These are phyloP conservation scores for Exutisphaerella laricina DNA, from an alignment of 2,329 filamentous ascomycete species.

Conservation along the genomic window DNA sequence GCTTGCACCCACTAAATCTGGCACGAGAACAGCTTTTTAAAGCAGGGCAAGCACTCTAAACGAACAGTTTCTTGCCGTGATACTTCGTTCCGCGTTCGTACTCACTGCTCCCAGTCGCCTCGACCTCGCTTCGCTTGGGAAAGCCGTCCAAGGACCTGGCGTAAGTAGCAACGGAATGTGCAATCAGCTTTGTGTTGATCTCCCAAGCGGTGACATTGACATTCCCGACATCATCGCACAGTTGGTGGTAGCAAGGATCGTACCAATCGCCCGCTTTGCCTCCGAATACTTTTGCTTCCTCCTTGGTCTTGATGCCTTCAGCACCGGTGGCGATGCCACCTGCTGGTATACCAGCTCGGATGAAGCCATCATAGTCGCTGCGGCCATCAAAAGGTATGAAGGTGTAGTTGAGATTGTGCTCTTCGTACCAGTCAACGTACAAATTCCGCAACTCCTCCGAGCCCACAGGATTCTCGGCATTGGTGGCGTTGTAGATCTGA, in stretches of 20 bases:
- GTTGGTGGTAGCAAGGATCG: slow-evolving; percentile 52
- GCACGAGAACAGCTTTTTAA: too few relatives aligned
- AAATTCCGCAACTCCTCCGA: slow-evolving; percentile 18
- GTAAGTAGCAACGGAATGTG: slow-evolving; percentile 66
- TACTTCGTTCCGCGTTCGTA: slow-evolving; percentile 19
- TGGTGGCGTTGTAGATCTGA: slow-evolving; percentile 48
- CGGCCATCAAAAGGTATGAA: slow-evolving; percentile 18
- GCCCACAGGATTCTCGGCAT: slow-evolving; percentile 12
- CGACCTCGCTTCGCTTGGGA: slow-evolving; percentile 20
- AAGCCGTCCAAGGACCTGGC: slow-evolving; percentile 61
- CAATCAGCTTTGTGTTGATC: slow-evolving; percentile 55
- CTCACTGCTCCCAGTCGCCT: background rate
- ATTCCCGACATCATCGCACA: slow-evolving; percentile 49
- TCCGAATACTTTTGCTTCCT: slow-evolving; percentile 64
- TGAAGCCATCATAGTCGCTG: slow-evolving; percentile 21
- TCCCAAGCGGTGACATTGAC: slow-evolving; percentile 50
- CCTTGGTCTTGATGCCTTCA: slow-evolving; percentile 66
- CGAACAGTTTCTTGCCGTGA: slow-evolving; percentile 19
- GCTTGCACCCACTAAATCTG: too few relatives aligned
- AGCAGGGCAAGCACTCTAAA: too few relatives aligned
- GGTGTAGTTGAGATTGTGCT: slow-evolving; percentile 17
- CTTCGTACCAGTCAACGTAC: slow-evolving; percentile 16
- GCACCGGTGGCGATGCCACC: slow-evolving; percentile 29
- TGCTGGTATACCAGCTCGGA: slow-evolving; percentile 17
- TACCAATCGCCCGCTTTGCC: slow-evolving; percentile 53